Base-by-base conservation (phyloP, 805 yeast species). In the Suhomyces xylopsoci region DNA sequence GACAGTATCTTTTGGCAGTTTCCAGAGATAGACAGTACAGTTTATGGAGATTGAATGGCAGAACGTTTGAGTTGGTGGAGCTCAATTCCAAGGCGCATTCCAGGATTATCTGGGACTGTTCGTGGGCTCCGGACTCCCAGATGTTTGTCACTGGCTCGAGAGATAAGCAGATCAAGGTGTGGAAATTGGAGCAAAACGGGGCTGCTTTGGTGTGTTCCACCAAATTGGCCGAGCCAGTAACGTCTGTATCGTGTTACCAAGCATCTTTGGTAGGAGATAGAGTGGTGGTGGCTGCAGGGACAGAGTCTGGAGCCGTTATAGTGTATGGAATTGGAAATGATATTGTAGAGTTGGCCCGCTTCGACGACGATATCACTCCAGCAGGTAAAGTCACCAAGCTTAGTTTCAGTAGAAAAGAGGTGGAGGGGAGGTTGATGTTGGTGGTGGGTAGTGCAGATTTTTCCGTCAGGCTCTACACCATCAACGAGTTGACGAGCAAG, bases 71-170 rank as follows among this genome's bases (percentile, higher is more conserved):
- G 19, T 79, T 81, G 55, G 65, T 69, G 17, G 67, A 82, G 51
- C 65, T 70, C 17, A 77, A 80, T 51, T 81, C 81, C 34, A 90
- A 87, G 65, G 97, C 97, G 0, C 99, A 96, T 64, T 69, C 87
- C 1, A 82, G 97, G 68, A 93, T 94, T 61, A 82, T 94, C 43
- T 96, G 99, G 99, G 98, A 94, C 71, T 85, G 93, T 65, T 81
- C 88, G 38, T 94, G 97, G 97, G 73, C 85, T 0, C 90, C 91
- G 4, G 58, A 60, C 10, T 65, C 65, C 3, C 47, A 55, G 22
- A 65, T 66, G n/a, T 92, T 93, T 62, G 78, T 88, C 14, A 92
- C 97, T 0, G 96, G 87, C 0, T 86, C 96, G 2, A 82, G 99
- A 67, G 99, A 94, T 67, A 88, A 85, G 62, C 79, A 83, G 2